These are phyloP conservation scores for Agrostemma githago DNA, from an alignment of 148 eudicot genomes.

Conservation along the genomic window DNA sequence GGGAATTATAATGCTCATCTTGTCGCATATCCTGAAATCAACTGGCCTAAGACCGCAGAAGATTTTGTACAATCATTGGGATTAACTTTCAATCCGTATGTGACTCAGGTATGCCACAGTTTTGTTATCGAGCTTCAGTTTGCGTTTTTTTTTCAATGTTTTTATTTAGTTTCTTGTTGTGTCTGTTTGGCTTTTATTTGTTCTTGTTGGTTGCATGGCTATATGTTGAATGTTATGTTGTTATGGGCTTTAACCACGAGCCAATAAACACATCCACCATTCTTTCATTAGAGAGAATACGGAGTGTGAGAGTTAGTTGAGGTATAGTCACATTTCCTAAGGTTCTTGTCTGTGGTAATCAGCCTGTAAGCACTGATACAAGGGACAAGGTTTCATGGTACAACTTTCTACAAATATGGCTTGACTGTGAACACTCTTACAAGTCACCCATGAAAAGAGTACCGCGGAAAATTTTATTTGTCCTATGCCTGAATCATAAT, in stretches of 20 bases:
- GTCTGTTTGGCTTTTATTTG: background rate
- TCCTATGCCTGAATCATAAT: background rate
- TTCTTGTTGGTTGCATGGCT: background rate
- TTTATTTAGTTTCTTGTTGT: background rate
- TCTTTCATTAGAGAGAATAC: background rate
- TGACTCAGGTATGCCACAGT: constrained; percentile 56
- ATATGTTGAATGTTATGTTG: background rate
- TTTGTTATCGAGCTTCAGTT: background rate
- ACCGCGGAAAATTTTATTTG: background rate
- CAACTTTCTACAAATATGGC: no score
- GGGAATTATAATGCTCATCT: constrained; percentile 96
- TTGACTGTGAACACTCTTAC: no score
- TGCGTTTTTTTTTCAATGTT: constrained; percentile 6
- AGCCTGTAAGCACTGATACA: no score
- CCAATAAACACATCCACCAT: background rate
- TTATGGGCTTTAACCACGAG: background rate
- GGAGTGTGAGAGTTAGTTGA: background rate
- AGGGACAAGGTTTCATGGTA: no score
- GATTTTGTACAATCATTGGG: constrained; percentile 84
- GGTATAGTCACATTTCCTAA: no score
- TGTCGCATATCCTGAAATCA: constrained; percentile 73
- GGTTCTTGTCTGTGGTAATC: no score
- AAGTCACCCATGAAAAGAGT: no score
- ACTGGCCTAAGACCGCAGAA: constrained; percentile 77
- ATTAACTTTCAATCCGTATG: constrained; percentile 80